A percentile compares a stretch with the other conserved stretches of the same genome.
Conservation (phyloP, 306 rosid species). For the Quercus suber region DNA sequence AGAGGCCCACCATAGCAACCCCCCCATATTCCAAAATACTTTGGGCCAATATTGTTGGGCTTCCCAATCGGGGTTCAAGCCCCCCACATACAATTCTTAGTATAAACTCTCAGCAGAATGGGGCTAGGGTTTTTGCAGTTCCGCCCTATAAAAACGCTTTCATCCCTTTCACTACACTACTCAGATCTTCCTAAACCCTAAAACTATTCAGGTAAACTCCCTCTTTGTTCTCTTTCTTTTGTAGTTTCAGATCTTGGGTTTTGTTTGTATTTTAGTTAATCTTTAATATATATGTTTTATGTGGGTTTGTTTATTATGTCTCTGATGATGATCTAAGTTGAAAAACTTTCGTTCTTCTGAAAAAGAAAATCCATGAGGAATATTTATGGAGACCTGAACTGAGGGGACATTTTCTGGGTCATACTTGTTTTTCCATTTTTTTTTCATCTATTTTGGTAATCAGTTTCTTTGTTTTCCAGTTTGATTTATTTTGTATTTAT, state of each 20-base stretch:
- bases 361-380: slow-evolving; percentile 24
- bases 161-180: background rate
- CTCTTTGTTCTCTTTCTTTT: background rate
- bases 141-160: slow-evolving; percentile 10
- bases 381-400: slow-evolving; percentile 54
- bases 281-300: background rate
- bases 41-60: background rate
- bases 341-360: slow-evolving; percentile 49
- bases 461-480: background rate
- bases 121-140: slow-evolving; percentile 33
- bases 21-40: background rate
- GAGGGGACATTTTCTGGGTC: slow-evolving; percentile 31
- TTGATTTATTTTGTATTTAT: background rate
- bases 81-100: too few species aligned
- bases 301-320: slow-evolving; percentile 6
- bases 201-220: background rate
- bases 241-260: background rate
- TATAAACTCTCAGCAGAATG: background rate
- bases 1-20: too few species aligned
- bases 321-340: slow-evolving; percentile 30
- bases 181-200: slow-evolving; percentile 7
- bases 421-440: background rate
- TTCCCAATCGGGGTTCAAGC: background rate
- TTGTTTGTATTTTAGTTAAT: background rate
- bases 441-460: background rate